Conservation (phyloP, 768 basidiomycete species). For the Aureoboletus auriporus region DNA sequence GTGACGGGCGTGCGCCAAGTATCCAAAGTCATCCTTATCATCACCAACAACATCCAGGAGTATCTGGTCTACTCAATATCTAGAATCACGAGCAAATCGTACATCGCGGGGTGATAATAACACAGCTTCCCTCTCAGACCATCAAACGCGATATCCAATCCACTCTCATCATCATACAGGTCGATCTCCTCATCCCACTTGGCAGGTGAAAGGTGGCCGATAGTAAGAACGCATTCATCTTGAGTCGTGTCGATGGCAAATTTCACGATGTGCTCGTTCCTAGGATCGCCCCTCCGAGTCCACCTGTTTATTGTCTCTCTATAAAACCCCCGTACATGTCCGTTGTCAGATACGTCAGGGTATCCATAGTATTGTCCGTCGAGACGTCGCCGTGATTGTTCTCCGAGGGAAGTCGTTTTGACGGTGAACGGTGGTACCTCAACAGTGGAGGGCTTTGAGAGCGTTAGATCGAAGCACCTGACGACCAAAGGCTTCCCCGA, state of each 20-base stretch:
- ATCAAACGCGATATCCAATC: neutral
- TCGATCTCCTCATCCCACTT: neutral
- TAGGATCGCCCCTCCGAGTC: no score
- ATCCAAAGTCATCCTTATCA: no score
- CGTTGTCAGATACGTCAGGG: neutral
- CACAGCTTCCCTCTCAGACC: neutral
- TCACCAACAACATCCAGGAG: no score
- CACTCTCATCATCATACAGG: no score
- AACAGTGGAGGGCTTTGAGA: neutral
- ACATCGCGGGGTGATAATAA: neutral
- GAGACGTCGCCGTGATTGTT: no score
- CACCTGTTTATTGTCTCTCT: no score
- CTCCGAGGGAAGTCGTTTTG: no score
- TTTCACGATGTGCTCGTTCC: neutral
- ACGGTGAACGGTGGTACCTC: neutral
- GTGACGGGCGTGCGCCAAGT: no score
- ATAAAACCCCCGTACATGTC: neutral
- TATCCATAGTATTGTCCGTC: neutral
- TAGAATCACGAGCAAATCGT: no score
- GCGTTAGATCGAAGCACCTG: neutral
- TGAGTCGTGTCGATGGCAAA: conserved; percentile 4
- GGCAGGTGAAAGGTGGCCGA: neutral
- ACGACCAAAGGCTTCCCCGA: no score
- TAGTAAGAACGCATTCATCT: neutral
- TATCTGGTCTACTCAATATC: no score